Base-by-base conservation (phyloP, 768 basidiomycete species). In the Pholiota conissans region DNA sequence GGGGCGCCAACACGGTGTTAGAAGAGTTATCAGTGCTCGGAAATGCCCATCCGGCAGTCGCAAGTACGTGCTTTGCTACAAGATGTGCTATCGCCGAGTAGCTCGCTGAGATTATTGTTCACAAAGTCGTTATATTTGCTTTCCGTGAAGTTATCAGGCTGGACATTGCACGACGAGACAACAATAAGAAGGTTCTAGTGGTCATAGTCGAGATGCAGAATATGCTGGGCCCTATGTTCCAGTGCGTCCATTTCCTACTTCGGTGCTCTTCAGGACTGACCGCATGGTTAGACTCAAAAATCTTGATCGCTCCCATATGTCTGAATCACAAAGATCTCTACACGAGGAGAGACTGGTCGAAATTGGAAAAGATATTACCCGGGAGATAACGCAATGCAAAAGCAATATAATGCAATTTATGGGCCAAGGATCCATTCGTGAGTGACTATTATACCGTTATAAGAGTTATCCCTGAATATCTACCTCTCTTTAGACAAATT, bases 151-250 rank as follows among this genome's bases (percentile, higher is more conserved):
- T 78, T 3, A 68, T 77, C 32, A 72, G 69, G 6, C 67, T 80
- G 34, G 75, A 79, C 47, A 52, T 74, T 30, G 75, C 73, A 14
- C 69, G 77, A 28, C 67, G 73, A 16, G 75, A 76, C 20, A 81
- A 80, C 30, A 74, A 81, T 58, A 73, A 69, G 57, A 79, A 76
- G 57, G 71, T 82, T 22, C 52, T 75, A 16, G 63, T 68, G 0
- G 67, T 82, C 7, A 71, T 73, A 52, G 37, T 75, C 5, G 73
- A 76, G 59, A 82, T 82, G 76, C 71, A 69, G 49, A 71, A 76
- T 34, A 78, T 76, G 75, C 74, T 82, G 74, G 59, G 62, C 6
- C 68, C 71, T 3, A 68, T 81, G 13, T 67, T 80, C n/a, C 73
- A 77, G 80, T 80, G 52, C n/a, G 78, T 57, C 8, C n/a, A 18